Evolutionary conservation across 2,329 filamentous ascomycete species (phyloP).

Genomic region (Pseudogymnoascus sp.): DNA sequence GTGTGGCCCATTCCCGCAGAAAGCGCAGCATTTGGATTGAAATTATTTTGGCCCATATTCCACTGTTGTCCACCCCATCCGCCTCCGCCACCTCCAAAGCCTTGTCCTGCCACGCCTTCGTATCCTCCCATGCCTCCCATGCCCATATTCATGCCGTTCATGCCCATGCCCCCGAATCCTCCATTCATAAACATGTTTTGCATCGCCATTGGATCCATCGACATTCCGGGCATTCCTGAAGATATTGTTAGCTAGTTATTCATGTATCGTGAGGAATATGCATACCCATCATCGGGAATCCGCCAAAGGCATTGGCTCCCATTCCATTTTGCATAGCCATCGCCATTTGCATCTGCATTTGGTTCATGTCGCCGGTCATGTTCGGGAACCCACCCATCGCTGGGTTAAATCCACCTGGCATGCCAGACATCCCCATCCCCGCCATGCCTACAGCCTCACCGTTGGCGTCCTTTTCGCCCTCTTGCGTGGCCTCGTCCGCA

Average conservation of each 20-base stretch:
- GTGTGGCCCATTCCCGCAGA: slow-evolving; percentile 64
- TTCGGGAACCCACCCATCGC: slow-evolving; percentile 29
- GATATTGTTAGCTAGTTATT: slow-evolving; percentile 16
- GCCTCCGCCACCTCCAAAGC: slow-evolving; percentile 52
- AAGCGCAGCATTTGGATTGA: slow-evolving; percentile 68
- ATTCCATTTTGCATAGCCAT: slow-evolving; percentile 69
- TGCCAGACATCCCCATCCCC: slow-evolving; percentile 20
- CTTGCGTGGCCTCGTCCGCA: slow-evolving; percentile 12
- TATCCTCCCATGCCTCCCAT: slow-evolving; percentile 57
- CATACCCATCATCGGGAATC: slow-evolving; percentile 83
- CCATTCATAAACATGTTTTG: slow-evolving; percentile 74
- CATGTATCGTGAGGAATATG: slow-evolving; percentile 18
- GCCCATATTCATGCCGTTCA: slow-evolving; percentile 75
- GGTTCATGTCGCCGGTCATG: slow-evolving; percentile 58
- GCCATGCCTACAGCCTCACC: slow-evolving; percentile 12
- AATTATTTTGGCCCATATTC: slow-evolving; percentile 80
- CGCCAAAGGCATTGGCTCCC: slow-evolving; percentile 46
- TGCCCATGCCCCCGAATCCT: slow-evolving; percentile 70
- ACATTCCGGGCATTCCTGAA: slow-evolving; percentile 71
- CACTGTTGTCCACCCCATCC: slow-evolving; percentile 77
- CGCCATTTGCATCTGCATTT: slow-evolving; percentile 81
- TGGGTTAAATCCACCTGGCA: slow-evolving; percentile 38
- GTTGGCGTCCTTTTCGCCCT: slow-evolving; percentile 13
- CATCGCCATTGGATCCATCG: slow-evolving; percentile 74
- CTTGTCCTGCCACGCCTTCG: slow-evolving; percentile 53